Base-by-base conservation (phyloP, 2,329 filamentous ascomycete species). In the Myriosclerotinia curreyana region DNA sequence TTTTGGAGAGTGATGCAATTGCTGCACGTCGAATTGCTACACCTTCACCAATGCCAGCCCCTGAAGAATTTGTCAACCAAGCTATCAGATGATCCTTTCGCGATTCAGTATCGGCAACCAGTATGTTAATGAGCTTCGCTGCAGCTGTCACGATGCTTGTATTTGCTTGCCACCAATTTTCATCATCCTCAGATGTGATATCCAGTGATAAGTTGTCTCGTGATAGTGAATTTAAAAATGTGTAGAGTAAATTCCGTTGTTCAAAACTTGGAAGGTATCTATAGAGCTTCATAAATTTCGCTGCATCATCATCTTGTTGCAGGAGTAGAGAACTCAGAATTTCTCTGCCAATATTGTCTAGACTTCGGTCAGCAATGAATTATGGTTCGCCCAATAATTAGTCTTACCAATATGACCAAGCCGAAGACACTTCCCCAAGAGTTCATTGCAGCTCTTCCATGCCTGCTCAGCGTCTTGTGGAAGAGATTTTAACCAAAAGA, bases 21-120 rank as follows among this genome's bases (percentile, higher is more conserved):
- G 86, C 81, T 22, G 88, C 87, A 66, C 90, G 83, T 46, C 89
- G 83, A 59, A 92, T 85, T 7, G 82, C 83, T n/a, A 86, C 77
- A 0, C 82, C 80, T 62, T 87, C 82, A 8, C 87, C 87, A 48
- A 87, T 76, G 0, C 86, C 87, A 53, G 87, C 87, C 0, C 86
- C 87, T 12, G 85, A 84, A 36, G 84, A 82, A 56, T 80, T 81
- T 15, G 83, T 82, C 49, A 92, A 80, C 89, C 90, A 94, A 44
- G 80, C 78, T 12, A 85, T 73, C 0, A 93, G 75, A 63, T 86
- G 77, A 11, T 76, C 77, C 66, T 79, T 82, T n/a, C 84, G 77
- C 20, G 74, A 71, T 20, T 80, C 74, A 60, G 83, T 79, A n/a
- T 78, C 72, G 0, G 75, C 75, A 2, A 86, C 73, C 0, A 90